Conservation (phyloP, 2,329 filamentous ascomycete species). For the Chaetomium sp. region DNA sequence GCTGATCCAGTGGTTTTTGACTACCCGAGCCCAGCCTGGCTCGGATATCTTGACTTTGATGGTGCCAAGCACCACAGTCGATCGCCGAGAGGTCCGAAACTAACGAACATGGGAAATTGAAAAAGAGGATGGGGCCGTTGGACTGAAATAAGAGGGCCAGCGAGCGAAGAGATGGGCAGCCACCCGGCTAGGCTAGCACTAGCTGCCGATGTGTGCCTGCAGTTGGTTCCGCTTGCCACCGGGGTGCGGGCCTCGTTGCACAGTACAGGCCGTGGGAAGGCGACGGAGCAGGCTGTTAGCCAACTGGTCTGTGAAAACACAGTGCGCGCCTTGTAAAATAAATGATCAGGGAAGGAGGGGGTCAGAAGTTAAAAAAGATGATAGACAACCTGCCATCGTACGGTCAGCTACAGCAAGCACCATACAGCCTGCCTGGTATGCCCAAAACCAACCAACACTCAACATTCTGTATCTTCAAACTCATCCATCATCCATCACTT, state of each 20-base stretch:
- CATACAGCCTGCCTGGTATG: no score
- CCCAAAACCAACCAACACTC: no score
- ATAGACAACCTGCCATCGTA: no score
- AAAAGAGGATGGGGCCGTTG: constrained; percentile 12
- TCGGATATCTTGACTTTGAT: constrained; percentile 9
- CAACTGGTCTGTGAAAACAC: no score
- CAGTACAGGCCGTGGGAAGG: constrained; percentile 16
- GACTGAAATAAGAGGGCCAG: constrained; percentile 33
- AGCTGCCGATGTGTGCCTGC: constrained; percentile 27
- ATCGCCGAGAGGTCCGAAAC: constrained; percentile 21
- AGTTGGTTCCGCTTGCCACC: constrained; percentile 31
- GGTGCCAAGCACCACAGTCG: constrained; percentile 25
- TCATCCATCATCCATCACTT: no score
- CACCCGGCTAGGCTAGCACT: constrained; percentile 20
- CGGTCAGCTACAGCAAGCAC: no score
- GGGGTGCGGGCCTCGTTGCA: constrained; percentile 27
- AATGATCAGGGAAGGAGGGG: no score
- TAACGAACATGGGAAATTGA: constrained; percentile 20
- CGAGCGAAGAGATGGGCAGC: constrained; percentile 48
- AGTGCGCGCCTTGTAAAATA: no score
- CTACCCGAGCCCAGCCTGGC: constrained; percentile 21
- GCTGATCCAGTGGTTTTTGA: background rate
- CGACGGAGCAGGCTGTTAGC: constrained; percentile 5
- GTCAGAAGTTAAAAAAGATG: no score
- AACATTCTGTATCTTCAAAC: no score